These are phyloP conservation scores for Nakazawaea wyomingensis DNA, from an alignment of 805 yeast species.

Conservation along the genomic window DNA sequence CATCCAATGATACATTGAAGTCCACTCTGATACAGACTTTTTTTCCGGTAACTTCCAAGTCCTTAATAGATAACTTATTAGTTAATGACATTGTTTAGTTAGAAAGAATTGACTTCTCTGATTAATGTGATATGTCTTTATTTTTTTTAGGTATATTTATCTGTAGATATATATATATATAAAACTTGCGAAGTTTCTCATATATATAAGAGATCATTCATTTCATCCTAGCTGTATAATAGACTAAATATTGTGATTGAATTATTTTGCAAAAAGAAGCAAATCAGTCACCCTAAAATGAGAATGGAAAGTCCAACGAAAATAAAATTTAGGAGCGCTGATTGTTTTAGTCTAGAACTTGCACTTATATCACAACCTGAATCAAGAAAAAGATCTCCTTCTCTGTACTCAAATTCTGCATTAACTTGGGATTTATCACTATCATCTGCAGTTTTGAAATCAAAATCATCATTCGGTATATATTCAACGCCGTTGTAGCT, in stretches of 20 bases:
- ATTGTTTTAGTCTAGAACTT: too few relatives aligned
- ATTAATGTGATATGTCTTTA: too few relatives aligned
- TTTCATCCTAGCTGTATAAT: too few relatives aligned
- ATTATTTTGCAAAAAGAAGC: too few relatives aligned
- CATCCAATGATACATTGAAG: constrained; percentile 93
- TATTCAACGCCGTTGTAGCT: constrained; percentile 8
- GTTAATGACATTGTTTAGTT: constrained; percentile 78
- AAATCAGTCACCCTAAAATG: too few relatives aligned
- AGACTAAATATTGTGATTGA: too few relatives aligned
- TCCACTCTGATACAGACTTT: constrained; percentile 99
- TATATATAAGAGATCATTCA: too few relatives aligned
- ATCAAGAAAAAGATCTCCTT: constrained; percentile 8
- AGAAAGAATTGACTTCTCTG: too few relatives aligned
- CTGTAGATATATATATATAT: too few relatives aligned
- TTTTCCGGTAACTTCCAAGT: constrained; percentile 80
- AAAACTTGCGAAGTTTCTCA: too few relatives aligned
- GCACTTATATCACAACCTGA: constrained; percentile 10
- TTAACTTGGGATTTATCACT: neutral
- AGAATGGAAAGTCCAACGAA: neutral
- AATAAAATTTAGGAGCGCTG: neutral
- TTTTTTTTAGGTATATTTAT: too few relatives aligned
- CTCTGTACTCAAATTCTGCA: constrained; percentile 9
- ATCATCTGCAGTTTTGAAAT: neutral
- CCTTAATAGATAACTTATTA: constrained; percentile 88
- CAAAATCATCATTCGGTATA: constrained; percentile 6